Evolutionary conservation across 441 rosid species (phyloP), one percentile per base, ranked within the genome.

Genomic region (Metrosideros polymorpha): DNA sequence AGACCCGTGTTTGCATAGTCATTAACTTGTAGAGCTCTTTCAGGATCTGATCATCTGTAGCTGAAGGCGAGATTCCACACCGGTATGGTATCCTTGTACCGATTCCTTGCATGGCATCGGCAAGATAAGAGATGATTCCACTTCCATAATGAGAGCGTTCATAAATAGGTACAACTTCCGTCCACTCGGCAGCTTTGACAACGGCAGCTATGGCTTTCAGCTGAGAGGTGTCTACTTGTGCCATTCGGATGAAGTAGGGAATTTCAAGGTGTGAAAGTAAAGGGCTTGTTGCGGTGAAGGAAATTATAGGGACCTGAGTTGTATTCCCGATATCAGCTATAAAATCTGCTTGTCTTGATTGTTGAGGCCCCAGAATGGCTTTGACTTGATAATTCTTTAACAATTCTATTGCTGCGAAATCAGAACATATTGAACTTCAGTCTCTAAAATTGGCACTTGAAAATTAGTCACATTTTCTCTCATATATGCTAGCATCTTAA

Each of bases 291-390:
- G 92, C 91, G 1, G 94, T 85, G 87, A 88, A 91, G 29, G 93
- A 87, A 63, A 93, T 86, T 30, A 88, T 89, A 0, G 95, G 94
- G 55, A 93, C 92, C 32, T 88, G 88, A 82, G 89, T 76, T 52
- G 88, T 89, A 30, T 29, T 51, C 10, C 92, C 92, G 0, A 92
- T 71, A 7, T 84, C 85, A 6, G 89, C 89, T 47, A 91, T 90
- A 83, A 92, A 93, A 30, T 89, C 83, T 7, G 93, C 91, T 87
- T 92, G 87, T 50, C 83, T 55, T 51, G 94, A 93, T 45, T 8
- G 85, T 51, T 35, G 88, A 52, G 94, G 94, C 51, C 94, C 96
- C 7, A 94, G 84, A 25, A 94, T 92, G 53, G 91, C 93, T 9
- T 89, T 87, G 87, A 91, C 92, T 91, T 90, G 52, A 86, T 90